Base-by-base conservation (phyloP, 2,329 filamentous ascomycete species). In the Nemania bipapillata region DNA sequence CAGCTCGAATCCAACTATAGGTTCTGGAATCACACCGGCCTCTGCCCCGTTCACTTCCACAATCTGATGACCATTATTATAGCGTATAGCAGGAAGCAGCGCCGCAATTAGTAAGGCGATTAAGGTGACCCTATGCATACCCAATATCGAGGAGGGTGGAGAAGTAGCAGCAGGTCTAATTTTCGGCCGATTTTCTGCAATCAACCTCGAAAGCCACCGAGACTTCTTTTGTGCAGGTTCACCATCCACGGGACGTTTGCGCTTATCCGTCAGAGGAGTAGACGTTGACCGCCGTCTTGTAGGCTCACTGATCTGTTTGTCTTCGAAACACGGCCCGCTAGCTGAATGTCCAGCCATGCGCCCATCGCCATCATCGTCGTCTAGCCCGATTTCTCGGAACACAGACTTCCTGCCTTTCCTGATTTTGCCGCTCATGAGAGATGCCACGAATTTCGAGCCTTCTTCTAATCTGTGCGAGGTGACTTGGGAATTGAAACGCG, bases 381-480 rank as follows among this genome's bases (percentile, higher is more conserved):
- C 78, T 22, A 87, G 73, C 4, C 85, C 86, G 47, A 83, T 75
- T 76, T 87, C 86, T 73, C 80, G 85, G 72, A 87, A 87, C 65
- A 86, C 78, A 24, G 85, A 87, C 71, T 79, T 83, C 56, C 85
- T 81, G 49, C 81, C 84, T 74, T 86, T 86, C 69, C 78, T 80
- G 55, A 86, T 82, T 65, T 83, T 85, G 72, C 79, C 79, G 47
- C 73, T 73, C 79, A 83, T 83, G 30, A 79, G 77, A 70, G 84
- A 81, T 1, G 79, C 74, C 54, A 79, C 79, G 11, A 79, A 77
- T 59, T 77, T 77, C n/a, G 81, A 81, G 66, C 82, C 79, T 74
- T 86, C 85, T 70, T 85, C 82, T 42, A 87, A 77, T 49, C 85
- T 83, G 74, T 87, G 84, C 62, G 83, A 81, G 2, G 85, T 87